Evolutionary conservation across 2,329 filamentous ascomycete species (phyloP).

Genomic region (Xylariaceae sp.): DNA sequence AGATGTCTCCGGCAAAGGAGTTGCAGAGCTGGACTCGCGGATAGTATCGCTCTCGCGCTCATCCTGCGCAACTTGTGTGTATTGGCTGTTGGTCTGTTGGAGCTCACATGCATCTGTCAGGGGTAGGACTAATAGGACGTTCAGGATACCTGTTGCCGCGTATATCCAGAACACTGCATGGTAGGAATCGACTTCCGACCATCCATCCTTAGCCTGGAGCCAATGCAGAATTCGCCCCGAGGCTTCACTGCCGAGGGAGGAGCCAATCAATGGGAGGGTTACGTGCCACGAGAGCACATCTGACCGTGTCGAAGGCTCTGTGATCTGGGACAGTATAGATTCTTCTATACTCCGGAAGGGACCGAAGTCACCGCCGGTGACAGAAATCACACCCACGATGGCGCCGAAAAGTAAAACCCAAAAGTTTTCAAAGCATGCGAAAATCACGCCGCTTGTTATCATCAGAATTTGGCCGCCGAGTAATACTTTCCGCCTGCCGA

Average conservation of each 20-base stretch:
- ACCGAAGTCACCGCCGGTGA: constrained; percentile 63
- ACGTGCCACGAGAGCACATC: constrained; percentile 69
- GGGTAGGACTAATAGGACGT: constrained; percentile 43
- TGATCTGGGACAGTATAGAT: constrained; percentile 61
- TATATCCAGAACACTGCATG: constrained; percentile 60
- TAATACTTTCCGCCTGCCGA: constrained; percentile 56
- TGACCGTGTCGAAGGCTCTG: constrained; percentile 49
- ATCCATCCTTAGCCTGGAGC: constrained; percentile 43
- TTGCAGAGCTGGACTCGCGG: background rate
- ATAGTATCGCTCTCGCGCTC: constrained; percentile 10
- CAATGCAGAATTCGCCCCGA: constrained; percentile 51
- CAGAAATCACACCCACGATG: constrained; percentile 59
- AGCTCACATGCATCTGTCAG: constrained; percentile 53
- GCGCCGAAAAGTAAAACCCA: constrained; percentile 59
- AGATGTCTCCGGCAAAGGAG: constrained; percentile 6
- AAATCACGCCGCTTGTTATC: constrained; percentile 53
- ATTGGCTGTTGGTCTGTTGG: constrained; percentile 17
- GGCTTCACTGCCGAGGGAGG: constrained; percentile 50
- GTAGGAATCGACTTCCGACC: constrained; percentile 51
- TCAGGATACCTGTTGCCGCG: constrained; percentile 51
- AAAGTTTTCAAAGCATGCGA: constrained; percentile 54
- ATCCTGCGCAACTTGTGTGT: constrained; percentile 22
- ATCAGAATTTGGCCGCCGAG: constrained; percentile 54
- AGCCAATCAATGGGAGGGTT: constrained; percentile 54
- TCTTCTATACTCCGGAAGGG: constrained; percentile 68